These are phyloP conservation scores for Daldinia bambusicola DNA, from an alignment of 495 filamentous ascomycete genomes.

Conservation along the genomic window DNA sequence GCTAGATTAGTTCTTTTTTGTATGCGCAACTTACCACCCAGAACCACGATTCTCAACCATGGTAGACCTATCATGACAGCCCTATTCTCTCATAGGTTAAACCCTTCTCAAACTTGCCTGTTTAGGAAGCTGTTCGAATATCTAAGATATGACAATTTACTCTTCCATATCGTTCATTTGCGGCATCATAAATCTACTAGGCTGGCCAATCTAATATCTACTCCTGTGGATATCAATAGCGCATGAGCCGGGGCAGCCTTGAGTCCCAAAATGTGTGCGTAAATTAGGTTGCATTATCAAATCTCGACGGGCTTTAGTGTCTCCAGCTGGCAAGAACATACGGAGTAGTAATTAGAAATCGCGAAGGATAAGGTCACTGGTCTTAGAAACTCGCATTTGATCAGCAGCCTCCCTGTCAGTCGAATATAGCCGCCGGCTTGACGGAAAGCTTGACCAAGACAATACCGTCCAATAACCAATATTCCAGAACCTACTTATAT, in stretches of 20 bases:
- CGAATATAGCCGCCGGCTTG: constrained; percentile 38
- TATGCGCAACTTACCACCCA: not conserved
- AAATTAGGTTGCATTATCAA: not conserved
- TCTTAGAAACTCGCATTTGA: not conserved
- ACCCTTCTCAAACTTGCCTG: not conserved
- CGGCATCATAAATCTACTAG: not conserved
- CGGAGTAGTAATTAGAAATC: not conserved
- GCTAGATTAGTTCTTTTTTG: not conserved
- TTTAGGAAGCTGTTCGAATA: not conserved
- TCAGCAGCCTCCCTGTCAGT: not conserved
- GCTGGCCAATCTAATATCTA: not conserved
- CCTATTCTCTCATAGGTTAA: constrained; percentile 3
- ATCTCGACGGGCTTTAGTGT: not conserved
- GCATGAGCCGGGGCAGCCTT: not conserved
- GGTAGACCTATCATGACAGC: not conserved
- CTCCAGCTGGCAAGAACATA: constrained; percentile 1
- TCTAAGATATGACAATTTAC: not conserved
- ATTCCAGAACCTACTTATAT: constrained; percentile 1
- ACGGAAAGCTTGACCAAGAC: constrained; percentile 25
- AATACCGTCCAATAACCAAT: constrained; percentile 11
- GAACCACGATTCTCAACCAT: not conserved
- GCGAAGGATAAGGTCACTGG: not conserved
- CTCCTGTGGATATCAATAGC: not conserved
- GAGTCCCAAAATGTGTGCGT: not conserved
- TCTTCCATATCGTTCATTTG: not conserved